These are phyloP conservation scores for Oxytropis ochrocephala DNA, from an alignment of 306 rosid species.

Conservation along the genomic window DNA sequence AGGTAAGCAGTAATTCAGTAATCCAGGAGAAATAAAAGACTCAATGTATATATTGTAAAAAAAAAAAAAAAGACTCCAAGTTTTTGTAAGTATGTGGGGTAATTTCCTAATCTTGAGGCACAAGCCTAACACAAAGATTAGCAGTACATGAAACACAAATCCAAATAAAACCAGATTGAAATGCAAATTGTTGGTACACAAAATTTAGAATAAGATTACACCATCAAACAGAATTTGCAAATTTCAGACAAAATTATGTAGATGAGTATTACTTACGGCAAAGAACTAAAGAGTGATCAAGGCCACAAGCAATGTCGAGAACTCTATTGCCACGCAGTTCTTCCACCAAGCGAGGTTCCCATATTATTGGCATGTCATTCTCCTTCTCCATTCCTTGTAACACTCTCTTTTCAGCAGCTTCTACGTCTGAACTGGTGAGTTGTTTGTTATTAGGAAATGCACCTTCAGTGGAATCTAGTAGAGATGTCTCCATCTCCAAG, in stretches of 20 bases:
- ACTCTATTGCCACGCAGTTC: conserved; percentile 52
- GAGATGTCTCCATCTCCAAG: conserved; percentile 49
- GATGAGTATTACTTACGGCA: conserved; percentile 48
- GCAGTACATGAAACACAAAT: too few relatives aligned
- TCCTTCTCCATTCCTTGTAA: conserved; percentile 65
- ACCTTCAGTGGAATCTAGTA: conserved; percentile 29
- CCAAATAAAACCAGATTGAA: too few relatives aligned
- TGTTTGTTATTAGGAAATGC: conserved; percentile 3
- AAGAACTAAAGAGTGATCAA: conserved; percentile 84
- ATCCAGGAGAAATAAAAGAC: too few relatives aligned
- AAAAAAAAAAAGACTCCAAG: too few relatives aligned
- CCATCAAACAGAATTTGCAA: too few relatives aligned
- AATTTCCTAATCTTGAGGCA: too few relatives aligned
- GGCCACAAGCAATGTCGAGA: conserved; percentile 77
- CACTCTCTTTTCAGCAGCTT: conserved; percentile 66
- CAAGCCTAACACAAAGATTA: too few relatives aligned
- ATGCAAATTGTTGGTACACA: too few relatives aligned
- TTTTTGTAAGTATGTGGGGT: too few relatives aligned
- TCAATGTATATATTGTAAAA: too few relatives aligned
- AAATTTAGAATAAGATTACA: too few relatives aligned
- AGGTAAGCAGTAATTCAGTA: conserved; percentile 6
- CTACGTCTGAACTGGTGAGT: conserved; percentile 33
- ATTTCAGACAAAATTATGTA: too few relatives aligned
- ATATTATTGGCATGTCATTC: conserved; percentile 67
- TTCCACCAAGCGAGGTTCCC: conserved; percentile 76